A percentile compares a stretch with the other conserved stretches of the same genome.
Conservation (phyloP, 768 basidiomycete species). For the Amanita pallidorosea region DNA sequence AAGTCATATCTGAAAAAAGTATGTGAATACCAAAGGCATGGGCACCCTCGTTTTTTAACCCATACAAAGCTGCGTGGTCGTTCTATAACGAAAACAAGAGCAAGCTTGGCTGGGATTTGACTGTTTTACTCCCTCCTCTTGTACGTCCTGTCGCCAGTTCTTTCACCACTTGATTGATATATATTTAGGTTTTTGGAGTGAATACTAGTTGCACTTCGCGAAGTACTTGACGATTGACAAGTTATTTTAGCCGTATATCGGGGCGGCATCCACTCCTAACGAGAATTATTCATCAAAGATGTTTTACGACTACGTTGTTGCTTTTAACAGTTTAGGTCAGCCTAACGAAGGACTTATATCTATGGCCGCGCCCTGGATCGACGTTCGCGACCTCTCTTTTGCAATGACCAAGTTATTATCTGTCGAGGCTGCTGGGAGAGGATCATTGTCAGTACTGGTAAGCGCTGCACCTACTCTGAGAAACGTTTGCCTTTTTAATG, state of each 20-base stretch:
- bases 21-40: background rate
- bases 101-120: slow-evolving; percentile 36
- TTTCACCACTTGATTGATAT: background rate
- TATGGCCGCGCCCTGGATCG: slow-evolving; percentile 19
- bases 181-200: slow-evolving; percentile 18
- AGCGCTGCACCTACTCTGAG: background rate
- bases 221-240: background rate
- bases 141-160: slow-evolving; percentile 15
- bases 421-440: slow-evolving; percentile 27
- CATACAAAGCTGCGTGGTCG: slow-evolving; percentile 29
- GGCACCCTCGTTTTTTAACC: background rate
- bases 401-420: slow-evolving; percentile 43
- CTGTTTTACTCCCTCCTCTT: slow-evolving; percentile 43
- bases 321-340: slow-evolving; percentile 7
- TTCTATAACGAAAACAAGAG: slow-evolving; percentile 19
- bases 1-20: slow-evolving; percentile 57
- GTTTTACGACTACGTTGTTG: slow-evolving; percentile 18
- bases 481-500: background rate
- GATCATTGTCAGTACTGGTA: slow-evolving; percentile 29
- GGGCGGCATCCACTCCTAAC: slow-evolving; percentile 22
- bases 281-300: slow-evolving; percentile 24
- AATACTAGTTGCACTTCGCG: background rate
- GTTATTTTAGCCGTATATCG: slow-evolving; percentile 21
- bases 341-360: slow-evolving; percentile 8
- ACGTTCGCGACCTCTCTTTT: slow-evolving; percentile 42